Evolutionary conservation across 352 stramenopile species (phyloP).

Genomic region (Globisporangium cederbergense): DNA sequence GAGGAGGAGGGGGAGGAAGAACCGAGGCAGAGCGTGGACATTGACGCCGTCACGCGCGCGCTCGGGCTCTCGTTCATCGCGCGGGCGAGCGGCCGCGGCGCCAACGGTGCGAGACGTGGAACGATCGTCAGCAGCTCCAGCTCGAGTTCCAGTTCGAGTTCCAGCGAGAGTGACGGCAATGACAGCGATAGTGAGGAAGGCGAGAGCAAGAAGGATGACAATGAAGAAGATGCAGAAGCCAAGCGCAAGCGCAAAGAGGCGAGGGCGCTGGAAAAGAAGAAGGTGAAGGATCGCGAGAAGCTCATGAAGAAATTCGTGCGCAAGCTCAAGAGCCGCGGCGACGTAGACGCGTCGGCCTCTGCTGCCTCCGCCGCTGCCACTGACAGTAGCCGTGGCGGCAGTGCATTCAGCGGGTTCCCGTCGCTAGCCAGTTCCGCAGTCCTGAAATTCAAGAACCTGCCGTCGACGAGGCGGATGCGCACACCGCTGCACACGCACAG

Average conservation of each 20-base stretch:
- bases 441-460: conserved; percentile 19
- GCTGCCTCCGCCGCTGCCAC: not conserved
- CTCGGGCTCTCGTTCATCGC: conserved; percentile 18
- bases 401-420: conserved; percentile 10
- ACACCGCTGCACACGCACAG: conserved; percentile 16
- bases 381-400: not conserved
- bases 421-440: conserved; percentile 20
- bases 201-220: not conserved
- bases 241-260: conserved; percentile 4
- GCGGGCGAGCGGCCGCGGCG: not conserved
- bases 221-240: not conserved
- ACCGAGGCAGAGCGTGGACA: conserved; percentile 7
- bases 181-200: not conserved
- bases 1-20: not conserved
- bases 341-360: conserved; percentile 6
- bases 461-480: conserved; percentile 5
- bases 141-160: conserved; percentile 11
- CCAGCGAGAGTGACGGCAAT: not conserved
- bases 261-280: not conserved
- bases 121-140: not conserved
- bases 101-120: not conserved
- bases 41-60: conserved; percentile 16
- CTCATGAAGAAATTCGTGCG: conserved; percentile 16
- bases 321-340: conserved; percentile 19
- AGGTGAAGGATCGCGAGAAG: conserved; percentile 15